These are phyloP conservation scores for Globisporangium canariense DNA, from an alignment of 352 stramenopile species.

Conservation along the genomic window DNA sequence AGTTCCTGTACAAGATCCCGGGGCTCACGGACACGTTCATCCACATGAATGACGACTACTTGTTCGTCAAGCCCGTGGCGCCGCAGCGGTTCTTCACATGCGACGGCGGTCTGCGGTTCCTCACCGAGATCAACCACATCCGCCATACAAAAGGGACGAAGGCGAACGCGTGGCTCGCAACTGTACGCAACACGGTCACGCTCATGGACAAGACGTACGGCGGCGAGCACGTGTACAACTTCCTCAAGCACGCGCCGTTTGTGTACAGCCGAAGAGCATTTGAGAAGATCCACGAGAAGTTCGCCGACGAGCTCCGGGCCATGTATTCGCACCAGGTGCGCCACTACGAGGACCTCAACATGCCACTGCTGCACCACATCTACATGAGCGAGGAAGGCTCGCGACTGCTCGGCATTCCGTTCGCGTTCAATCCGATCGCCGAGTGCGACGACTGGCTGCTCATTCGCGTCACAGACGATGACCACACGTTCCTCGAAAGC, in stretches of 20 bases:
- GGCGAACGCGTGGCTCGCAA: conserved; percentile 69
- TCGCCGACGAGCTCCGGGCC: conserved; percentile 42
- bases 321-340: conserved; percentile 64
- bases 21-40: conserved; percentile 87
- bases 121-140: conserved; percentile 86
- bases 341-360: conserved; percentile 70
- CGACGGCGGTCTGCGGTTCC: conserved; percentile 61
- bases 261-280: conserved; percentile 75
- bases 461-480: conserved; percentile 59
- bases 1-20: conserved; percentile 85
- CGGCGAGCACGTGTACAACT: conserved; percentile 83
- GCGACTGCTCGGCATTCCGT: conserved; percentile 45
- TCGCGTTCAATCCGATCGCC: conserved; percentile 62
- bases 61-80: conserved; percentile 79
- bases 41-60: conserved; percentile 89
- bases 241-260: conserved; percentile 83
- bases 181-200: conserved; percentile 72
- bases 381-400: conserved; percentile 84
- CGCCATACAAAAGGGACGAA: conserved; percentile 61
- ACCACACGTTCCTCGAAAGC: conserved; percentile 25
- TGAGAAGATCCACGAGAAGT: conserved; percentile 74
- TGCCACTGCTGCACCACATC: conserved; percentile 62
- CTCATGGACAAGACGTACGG: conserved; percentile 72
- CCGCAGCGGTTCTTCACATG: conserved; percentile 87
- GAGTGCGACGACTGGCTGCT: conserved; percentile 84